Evolutionary conservation across 352 stramenopile genomes (phyloP).

Genomic region (Pilasporangium apinafurcum): DNA sequence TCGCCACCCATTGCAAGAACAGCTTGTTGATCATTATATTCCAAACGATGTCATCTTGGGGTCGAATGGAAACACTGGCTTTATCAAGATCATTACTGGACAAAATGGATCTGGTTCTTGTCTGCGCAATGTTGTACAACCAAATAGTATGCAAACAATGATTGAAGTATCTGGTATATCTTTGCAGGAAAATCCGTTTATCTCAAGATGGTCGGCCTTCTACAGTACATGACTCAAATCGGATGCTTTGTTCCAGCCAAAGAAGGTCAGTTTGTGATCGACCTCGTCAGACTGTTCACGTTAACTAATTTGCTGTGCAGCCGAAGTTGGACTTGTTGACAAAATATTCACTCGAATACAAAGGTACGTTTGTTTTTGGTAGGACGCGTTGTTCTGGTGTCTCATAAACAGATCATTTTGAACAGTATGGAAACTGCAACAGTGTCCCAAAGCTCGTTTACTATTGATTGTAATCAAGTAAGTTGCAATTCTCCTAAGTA

Average conservation of each 20-base stretch:
- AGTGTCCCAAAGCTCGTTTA: slow-evolving; percentile 81
- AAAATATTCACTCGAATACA: slow-evolving; percentile 82
- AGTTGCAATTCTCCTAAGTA: background rate
- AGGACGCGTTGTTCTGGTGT: background rate
- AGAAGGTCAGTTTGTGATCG: slow-evolving; percentile 48
- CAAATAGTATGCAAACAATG: too few relatives aligned
- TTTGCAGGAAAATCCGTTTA: slow-evolving; percentile 84
- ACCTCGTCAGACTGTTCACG: too few relatives aligned
- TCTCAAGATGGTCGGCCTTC: slow-evolving; percentile 77
- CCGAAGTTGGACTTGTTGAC: slow-evolving; percentile 60
- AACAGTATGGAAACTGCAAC: slow-evolving; percentile 67
- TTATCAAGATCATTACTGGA: slow-evolving; percentile 70
- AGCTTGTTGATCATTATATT: slow-evolving; percentile 81
- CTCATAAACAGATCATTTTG: background rate
- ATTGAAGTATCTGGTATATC: background rate
- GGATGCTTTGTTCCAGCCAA: slow-evolving; percentile 74
- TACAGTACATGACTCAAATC: slow-evolving; percentile 85
- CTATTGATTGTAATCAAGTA: slow-evolving; percentile 85
- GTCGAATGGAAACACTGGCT: slow-evolving; percentile 9
- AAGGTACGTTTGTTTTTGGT: slow-evolving; percentile 23
- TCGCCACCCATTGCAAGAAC: slow-evolving; percentile 78
- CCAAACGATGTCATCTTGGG: slow-evolving; percentile 65
- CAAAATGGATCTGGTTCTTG: slow-evolving; percentile 82
- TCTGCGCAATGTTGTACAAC: too few relatives aligned
- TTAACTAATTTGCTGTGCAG: slow-evolving; percentile 13